Evolutionary conservation across 805 yeast species (phyloP).

Genomic region (Hanseniaspora hatyaiensis): DNA sequence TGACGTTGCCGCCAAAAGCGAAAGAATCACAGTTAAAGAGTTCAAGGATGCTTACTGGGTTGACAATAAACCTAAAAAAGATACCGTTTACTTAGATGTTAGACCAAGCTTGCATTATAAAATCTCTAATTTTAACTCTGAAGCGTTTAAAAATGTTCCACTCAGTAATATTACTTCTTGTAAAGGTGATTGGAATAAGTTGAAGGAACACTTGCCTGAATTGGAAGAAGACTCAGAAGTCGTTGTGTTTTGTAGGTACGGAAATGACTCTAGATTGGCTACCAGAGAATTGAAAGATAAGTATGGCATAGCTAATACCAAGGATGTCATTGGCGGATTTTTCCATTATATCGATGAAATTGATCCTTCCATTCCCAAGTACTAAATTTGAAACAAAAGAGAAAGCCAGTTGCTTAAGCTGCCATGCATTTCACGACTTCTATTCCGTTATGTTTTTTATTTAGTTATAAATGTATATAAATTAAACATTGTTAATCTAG

Average conservation of each 20-base stretch:
- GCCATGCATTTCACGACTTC: too few species aligned
- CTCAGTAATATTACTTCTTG: constrained; percentile 35
- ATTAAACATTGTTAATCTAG: constrained; percentile 16
- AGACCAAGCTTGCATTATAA: constrained; percentile 67
- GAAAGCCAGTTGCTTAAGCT: too few species aligned
- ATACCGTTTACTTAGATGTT: constrained; percentile 52
- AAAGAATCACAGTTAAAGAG: constrained; percentile 37
- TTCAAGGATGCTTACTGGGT: constrained; percentile 27
- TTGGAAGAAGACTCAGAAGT: constrained; percentile 28
- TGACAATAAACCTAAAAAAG: constrained; percentile 15
- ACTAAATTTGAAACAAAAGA: too few species aligned
- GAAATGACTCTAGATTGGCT: constrained; percentile 83
- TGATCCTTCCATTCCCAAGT: constrained; percentile 52
- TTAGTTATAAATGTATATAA: neutral
- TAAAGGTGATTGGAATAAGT: constrained; percentile 25
- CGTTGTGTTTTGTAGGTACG: constrained; percentile 69
- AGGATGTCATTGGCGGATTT: constrained; percentile 72
- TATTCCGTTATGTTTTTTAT: too few species aligned
- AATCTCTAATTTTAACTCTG: constrained; percentile 46
- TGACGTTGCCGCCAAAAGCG: constrained; percentile 35
- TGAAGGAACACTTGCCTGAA: constrained; percentile 24
- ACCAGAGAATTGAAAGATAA: constrained; percentile 43
- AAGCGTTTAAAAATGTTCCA: constrained; percentile 48
- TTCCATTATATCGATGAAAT: constrained; percentile 51
- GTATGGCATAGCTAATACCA: constrained; percentile 39